Evolutionary conservation across 1,284 basidiomycete genomes (phyloP), one percentile per base, ranked within the genome.

Genomic region (Leccinum discolor): DNA sequence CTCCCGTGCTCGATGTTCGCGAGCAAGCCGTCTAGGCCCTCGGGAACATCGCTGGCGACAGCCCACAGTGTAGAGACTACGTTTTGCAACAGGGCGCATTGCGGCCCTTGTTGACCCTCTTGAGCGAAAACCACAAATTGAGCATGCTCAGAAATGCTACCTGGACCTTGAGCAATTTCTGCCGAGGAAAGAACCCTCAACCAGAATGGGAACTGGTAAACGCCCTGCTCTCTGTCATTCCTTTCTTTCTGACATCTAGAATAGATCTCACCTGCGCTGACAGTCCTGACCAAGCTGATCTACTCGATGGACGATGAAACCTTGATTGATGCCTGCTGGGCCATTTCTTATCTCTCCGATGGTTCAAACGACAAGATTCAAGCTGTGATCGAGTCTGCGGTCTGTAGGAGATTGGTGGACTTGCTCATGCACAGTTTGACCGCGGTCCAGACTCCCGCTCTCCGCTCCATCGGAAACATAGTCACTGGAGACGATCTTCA

Each of bases 311-410:
- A 99, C 78, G 97, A 99, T 76, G 98, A 99, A 81, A 98, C 99
- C 68, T 84, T 99, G 74, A 99, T 99, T 77, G 98, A 99, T 79
- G 98, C 98, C 35, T 99, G 98, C 86, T 99, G 98, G 98, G 98
- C 98, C 58, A 98, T 99, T 79, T 99, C 96, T 32, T 99, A 99
- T 82, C 91, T 99, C 42, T 99, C 98, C 2, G 98, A 99, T 78
- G 98, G 98, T 56, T 95, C 96, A 61, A 99, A 98, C 78, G 98
- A 99, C 81, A 99, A 99, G 85, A 99, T 99, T 69, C 98, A 99
- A 80, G 97, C 97, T 50, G 98, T 99, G 69, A 99, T 99, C 74
- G 98, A 99, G 81, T 95, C 94, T 18, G 98, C 98, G 63, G 96
- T 99, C 66, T 98, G 96, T 83, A 90, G 98, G 79, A 91, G 98